These are phyloP conservation scores for Aristolochia contorta DNA, from an alignment of 164 flowering plant genomes.

Conservation along the genomic window DNA sequence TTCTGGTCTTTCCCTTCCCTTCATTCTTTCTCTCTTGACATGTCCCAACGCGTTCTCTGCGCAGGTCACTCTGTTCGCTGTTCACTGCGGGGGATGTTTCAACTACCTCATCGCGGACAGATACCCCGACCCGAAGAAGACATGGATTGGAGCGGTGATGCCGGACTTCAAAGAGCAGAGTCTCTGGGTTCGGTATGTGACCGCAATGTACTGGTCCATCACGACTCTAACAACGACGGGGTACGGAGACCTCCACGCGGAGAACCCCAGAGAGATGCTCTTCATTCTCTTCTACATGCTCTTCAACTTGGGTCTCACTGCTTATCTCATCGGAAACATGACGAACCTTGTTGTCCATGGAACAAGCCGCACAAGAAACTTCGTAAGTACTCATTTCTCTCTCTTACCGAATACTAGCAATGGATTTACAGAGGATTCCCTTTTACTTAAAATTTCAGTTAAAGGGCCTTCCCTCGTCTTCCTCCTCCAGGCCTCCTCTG, in stretches of 20 bases:
- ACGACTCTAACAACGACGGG: constrained; percentile 91
- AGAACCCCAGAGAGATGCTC: constrained; percentile 87
- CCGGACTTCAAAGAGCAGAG: constrained; percentile 72
- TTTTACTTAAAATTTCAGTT: not conserved
- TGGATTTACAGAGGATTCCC: not conserved
- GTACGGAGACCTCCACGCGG: constrained; percentile 91
- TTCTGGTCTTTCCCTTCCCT: not conserved
- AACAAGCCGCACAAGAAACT: constrained; percentile 89
- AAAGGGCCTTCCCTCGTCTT: no score
- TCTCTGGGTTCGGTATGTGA: constrained; percentile 73
- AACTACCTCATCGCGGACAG: constrained; percentile 85
- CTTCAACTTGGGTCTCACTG: constrained; percentile 84
- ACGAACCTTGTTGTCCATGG: constrained; percentile 94
- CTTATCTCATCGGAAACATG: constrained; percentile 98
- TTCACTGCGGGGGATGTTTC: constrained; percentile 91
- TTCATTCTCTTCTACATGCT: constrained; percentile 86
- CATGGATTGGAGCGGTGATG: constrained; percentile 93
- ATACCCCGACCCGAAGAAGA: constrained; percentile 70
- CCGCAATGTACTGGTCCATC: constrained; percentile 93
- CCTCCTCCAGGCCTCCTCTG: no score
- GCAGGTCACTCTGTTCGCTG: constrained; percentile 89
- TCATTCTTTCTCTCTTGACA: no score
- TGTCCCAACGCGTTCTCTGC: not conserved
- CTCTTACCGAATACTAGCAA: constrained; percentile 1
- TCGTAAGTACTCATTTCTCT: constrained; percentile 41